These are phyloP conservation scores for Groenewaldozyma salmanticensis DNA, from an alignment of 805 yeast species.

Conservation along the genomic window DNA sequence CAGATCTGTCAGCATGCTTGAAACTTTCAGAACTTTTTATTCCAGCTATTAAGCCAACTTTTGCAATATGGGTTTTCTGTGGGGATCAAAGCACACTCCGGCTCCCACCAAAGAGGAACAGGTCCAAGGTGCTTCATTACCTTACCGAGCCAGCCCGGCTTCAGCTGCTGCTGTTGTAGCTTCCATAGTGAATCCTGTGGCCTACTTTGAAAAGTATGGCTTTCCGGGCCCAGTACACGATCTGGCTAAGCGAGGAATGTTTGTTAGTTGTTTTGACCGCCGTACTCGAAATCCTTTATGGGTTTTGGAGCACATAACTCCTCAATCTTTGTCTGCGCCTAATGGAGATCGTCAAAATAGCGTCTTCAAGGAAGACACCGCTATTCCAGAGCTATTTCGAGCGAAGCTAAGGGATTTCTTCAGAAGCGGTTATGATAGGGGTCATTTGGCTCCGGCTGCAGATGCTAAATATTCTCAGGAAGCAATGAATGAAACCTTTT, in stretches of 20 bases:
- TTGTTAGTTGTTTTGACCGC: slow-evolving; percentile 79
- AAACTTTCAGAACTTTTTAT: too few species aligned
- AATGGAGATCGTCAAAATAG: slow-evolving; percentile 67
- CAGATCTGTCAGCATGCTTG: too few species aligned
- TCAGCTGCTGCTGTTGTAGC: not conserved
- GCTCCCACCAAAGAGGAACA: too few species aligned
- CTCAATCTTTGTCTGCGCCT: slow-evolving; percentile 43
- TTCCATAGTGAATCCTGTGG: slow-evolving; percentile 54
- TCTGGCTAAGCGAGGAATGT: slow-evolving; percentile 61
- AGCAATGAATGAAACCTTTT: slow-evolving; percentile 95
- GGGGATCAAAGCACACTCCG: too few species aligned
- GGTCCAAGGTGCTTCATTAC: too few species aligned
- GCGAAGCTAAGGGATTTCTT: slow-evolving; percentile 76
- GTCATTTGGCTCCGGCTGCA: slow-evolving; percentile 98
- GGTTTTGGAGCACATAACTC: slow-evolving; percentile 78
- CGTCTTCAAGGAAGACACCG: slow-evolving; percentile 78
- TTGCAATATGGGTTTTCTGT: too few species aligned
- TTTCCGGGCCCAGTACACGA: slow-evolving; percentile 95
- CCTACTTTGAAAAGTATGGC: slow-evolving; percentile 75
- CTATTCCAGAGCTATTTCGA: slow-evolving; percentile 66
- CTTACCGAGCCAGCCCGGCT: not conserved
- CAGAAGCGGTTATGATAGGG: slow-evolving; percentile 92
- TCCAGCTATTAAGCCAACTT: too few species aligned
- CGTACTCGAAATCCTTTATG: slow-evolving; percentile 69
- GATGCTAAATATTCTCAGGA: slow-evolving; percentile 82